Conservation (phyloP, 2,329 filamentous ascomycete species). For the Colletotrichum spaethianum region DNA sequence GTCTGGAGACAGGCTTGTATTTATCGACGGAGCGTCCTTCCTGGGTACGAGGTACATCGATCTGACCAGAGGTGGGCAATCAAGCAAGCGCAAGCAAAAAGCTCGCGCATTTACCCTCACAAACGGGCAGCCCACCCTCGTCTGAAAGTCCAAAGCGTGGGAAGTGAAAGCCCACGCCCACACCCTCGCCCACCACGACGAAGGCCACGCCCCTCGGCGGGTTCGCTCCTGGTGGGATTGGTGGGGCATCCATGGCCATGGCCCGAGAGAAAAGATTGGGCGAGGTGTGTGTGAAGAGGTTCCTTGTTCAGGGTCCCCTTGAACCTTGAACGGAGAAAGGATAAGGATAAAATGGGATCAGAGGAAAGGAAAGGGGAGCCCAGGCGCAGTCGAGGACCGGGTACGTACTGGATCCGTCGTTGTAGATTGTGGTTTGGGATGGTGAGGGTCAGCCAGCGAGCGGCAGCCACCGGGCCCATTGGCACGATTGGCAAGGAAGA, state of each 20-base stretch:
- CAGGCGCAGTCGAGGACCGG: constrained; percentile 9
- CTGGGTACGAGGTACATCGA: constrained; percentile 37
- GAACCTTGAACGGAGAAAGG: constrained; percentile 34
- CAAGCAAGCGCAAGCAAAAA: constrained; percentile 33
- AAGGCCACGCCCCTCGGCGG: constrained; percentile 21
- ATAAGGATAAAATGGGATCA: constrained; percentile 33
- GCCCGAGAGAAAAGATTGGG: constrained; percentile 21
- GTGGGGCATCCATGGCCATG: constrained; percentile 24
- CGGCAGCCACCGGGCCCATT: constrained; percentile 24
- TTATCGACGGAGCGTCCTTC: constrained; percentile 31
- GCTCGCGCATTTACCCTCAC: constrained; percentile 33
- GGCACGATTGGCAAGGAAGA: constrained; percentile 19
- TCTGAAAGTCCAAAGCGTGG: neutral
- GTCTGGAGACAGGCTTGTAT: constrained; percentile 40
- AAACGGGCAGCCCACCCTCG: constrained; percentile 36
- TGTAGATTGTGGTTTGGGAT: constrained; percentile 10
- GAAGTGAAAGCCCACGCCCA: constrained; percentile 2
- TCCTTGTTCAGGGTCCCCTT: constrained; percentile 41
- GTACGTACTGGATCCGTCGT: constrained; percentile 21
- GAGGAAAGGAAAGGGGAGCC: constrained; percentile 9
- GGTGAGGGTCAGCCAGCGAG: constrained; percentile 30
- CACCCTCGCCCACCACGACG: constrained; percentile 1
- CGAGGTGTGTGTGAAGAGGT: constrained; percentile 6
- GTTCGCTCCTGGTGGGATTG: constrained; percentile 14
- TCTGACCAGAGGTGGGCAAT: constrained; percentile 36